A percentile compares a stretch with the other conserved stretches of the same genome.
phyloP scores from a whole-genome alignment of 768 basidiomycete species.

The Coprinopsis sp. region DNA sequence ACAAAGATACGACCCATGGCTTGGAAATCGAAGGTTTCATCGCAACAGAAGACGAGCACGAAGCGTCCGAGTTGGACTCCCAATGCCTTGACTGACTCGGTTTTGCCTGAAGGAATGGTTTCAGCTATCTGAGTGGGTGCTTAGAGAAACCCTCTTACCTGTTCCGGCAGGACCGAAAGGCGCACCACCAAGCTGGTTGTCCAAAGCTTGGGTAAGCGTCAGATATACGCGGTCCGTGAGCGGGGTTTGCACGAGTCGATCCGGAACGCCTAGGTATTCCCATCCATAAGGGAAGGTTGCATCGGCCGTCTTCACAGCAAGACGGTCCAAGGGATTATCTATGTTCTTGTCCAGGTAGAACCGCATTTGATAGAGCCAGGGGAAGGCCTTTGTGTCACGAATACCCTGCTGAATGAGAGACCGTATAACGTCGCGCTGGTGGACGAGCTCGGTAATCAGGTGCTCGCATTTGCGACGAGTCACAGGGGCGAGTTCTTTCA shows the following conservation, averaged over 20 bases:
- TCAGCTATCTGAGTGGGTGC: conserved; percentile 10
- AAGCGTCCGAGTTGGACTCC: conserved; percentile 97
- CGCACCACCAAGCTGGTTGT: conserved; percentile 92
- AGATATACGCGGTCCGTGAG: conserved; percentile 96
- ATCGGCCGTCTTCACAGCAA: conserved; percentile 82
- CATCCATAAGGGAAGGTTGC: conserved; percentile 95
- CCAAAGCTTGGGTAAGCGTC: conserved; percentile 91
- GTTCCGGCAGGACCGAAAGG: conserved; percentile 99
- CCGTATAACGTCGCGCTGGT: conserved; percentile 93
- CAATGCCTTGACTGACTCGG: conserved; percentile 97
- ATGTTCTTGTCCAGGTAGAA: conserved; percentile 78
- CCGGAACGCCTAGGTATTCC: conserved; percentile 97
- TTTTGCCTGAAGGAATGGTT: conserved; percentile 66
- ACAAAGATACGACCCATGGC: conserved; percentile 99
- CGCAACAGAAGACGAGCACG: conserved; percentile 99
- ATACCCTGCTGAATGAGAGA: conserved; percentile 65
- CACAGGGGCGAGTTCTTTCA: conserved; percentile 82
- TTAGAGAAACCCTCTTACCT: conserved; percentile 38
- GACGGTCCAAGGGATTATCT: conserved; percentile 76
- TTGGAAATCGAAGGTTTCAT: conserved; percentile 99
- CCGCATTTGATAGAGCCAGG: conserved; percentile 98
- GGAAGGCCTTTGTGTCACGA: conserved; percentile 66
- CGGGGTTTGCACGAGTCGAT: conserved; percentile 96
- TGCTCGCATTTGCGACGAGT: conserved; percentile 99
- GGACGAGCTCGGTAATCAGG: conserved; percentile 96